Conservation (phyloP, 352 stramenopile genomes). For the Phytophthora multivora region DNA sequence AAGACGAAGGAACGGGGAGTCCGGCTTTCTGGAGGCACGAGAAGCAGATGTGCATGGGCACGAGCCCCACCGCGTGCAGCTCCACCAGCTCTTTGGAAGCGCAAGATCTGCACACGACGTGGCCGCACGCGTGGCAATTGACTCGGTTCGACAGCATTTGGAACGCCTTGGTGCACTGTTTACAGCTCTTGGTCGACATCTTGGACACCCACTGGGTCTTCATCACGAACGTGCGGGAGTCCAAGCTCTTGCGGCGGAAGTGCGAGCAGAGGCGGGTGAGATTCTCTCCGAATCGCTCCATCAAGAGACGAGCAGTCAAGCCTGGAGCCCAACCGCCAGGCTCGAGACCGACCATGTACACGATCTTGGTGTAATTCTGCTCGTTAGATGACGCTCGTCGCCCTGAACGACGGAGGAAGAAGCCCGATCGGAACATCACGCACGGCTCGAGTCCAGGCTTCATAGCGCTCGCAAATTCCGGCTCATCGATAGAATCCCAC, state of each 20-base stretch:
- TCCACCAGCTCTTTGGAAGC: slow-evolving; percentile 44
- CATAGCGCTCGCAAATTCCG: slow-evolving; percentile 27
- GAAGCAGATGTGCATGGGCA: slow-evolving; percentile 51
- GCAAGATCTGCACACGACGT: slow-evolving; percentile 42
- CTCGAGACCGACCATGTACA: slow-evolving; percentile 59
- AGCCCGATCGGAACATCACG: slow-evolving; percentile 59
- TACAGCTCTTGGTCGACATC: slow-evolving; percentile 35
- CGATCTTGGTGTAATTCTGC: slow-evolving; percentile 49
- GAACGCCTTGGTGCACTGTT: slow-evolving; percentile 40
- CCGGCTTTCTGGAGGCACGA: slow-evolving; percentile 35
- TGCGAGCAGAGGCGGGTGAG: slow-evolving; percentile 47
- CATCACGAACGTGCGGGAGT: slow-evolving; percentile 53
- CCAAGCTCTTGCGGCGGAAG: slow-evolving; percentile 51
- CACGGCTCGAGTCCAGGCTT: slow-evolving; percentile 23
- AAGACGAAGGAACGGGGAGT: slow-evolving; percentile 18
- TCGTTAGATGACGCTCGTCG: slow-evolving; percentile 12
- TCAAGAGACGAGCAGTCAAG: slow-evolving; percentile 41
- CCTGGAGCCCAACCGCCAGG: slow-evolving; percentile 37
- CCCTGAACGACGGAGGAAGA: slow-evolving; percentile 43
- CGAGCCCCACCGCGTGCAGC: slow-evolving; percentile 40
- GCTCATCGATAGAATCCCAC: slow-evolving; percentile 60
- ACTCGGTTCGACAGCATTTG: slow-evolving; percentile 46
- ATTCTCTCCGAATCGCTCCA: slow-evolving; percentile 51
- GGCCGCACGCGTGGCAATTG: slow-evolving; percentile 46
- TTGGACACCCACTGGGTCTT: slow-evolving; percentile 52